Evolutionary conservation across 768 basidiomycete species (phyloP), one percentile per base, ranked within the genome.

Genomic region (Calocybe gangraenosa): DNA sequence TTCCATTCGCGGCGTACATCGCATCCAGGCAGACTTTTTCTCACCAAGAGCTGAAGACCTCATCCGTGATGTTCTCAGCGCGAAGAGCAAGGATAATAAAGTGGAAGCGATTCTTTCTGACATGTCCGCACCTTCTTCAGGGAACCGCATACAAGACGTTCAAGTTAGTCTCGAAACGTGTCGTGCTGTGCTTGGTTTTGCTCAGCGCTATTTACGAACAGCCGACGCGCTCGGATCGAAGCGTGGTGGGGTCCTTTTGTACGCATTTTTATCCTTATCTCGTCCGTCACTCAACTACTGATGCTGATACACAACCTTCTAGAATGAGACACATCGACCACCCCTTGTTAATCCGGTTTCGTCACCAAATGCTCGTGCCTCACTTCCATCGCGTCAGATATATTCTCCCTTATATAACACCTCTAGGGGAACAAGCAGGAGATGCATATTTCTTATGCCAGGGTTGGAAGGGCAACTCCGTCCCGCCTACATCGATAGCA

Each of bases 271-370:
- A 30, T 47, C 44, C 14, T 5, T 37, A 34, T 14, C 36, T 22
- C 46, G 46, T 37, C 17, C 39, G n/a, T n/a, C n/a, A n/a, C 36
- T 43, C 54, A 28, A 32, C 11, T 37, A 17, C 34, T 35, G 3
- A 33, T 19, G 28, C 18, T 43, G 25, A 28, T 28, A 28, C 11
- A 25, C 51, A 2, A n/a, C 3, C 17, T 20, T 22, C 22, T n/a
- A 96, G 92, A 17, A 70, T 96, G 48, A 96, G 95, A 55, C 82
- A 88, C 64, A 95, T 95, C 53, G 69, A 70, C 14, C 87, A 92
- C 60, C 92, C 91, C 2, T 60, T 79, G 31, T 59, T 87, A 17
- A 68, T 80, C 31, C 57, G 69, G 14, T 95, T 96, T 60, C 73
- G 82, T 8, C 65, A 66, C 22, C 57, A 71, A n/a, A 59, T 65